Evolutionary conservation across 179 eudicot genomes (phyloP), one percentile per base, ranked within the genome.

Genomic region (Corrigiola litoralis): DNA sequence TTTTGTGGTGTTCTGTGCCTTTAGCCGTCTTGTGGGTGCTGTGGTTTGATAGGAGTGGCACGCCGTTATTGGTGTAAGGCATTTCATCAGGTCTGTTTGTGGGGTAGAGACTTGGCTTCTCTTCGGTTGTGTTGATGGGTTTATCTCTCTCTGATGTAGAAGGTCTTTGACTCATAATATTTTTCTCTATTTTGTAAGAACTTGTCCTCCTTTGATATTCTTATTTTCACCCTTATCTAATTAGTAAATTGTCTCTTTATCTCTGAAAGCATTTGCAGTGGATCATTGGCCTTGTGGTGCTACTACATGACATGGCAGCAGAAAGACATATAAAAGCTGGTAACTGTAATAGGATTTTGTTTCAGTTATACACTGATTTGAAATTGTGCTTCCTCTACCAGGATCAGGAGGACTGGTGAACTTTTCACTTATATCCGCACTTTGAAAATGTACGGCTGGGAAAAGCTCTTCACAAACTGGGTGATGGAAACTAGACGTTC

Each of bases 361-460:
- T 16, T 33, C 31, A 38, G 4, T 31, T 61, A 8, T 44, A 14
- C 61, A 48, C 36, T 47, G 62, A 62, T 51, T 45, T 56, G 44
- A 66, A 57, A 36, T 20, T 42, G 14, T 51, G 38, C 58, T 20
- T 18, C 45, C 18, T 31, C 4, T n/a, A 1, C 46, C 36, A 92
- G 98, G 85, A 90, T 92, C 65, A 87, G 95, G 74, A 88, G 79
- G 74, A 86, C 94, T 18, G 85, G 94, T 65, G 99, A 94, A 74
- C 83, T 94, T 57, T 73, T 90, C 62, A 80, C 88, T 34, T 67
- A 79, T 73, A 94, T 90, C 61, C 95, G 99, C 54, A 94, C 94
- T 59, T 63, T 90, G 65, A 94, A 94, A 85, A 86, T 94, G 99
- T 90, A 94, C 75, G 92, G 89, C 56, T 94, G 97, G 99, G 99